Percentiles rank a stretch among this genome's conserved stretches.
Conservation (phyloP, 176 grass and related monocot species). For the Musa schizocarpa region DNA sequence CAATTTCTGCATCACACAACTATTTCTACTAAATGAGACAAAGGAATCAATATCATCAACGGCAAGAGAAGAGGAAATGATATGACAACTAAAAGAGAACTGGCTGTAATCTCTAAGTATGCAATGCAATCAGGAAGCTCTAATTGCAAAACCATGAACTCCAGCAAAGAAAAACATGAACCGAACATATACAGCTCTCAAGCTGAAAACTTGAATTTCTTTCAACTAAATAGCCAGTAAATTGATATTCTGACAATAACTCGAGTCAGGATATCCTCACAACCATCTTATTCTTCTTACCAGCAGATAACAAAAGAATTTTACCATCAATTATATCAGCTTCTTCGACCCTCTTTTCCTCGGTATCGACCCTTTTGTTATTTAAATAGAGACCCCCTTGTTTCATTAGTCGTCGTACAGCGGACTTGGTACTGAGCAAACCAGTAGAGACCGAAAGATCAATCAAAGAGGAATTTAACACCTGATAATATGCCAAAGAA, state of each 20-base stretch:
- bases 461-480: conserved; percentile 74
- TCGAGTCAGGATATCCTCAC: conserved; percentile 59
- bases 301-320: conserved; percentile 72
- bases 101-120: too few species aligned
- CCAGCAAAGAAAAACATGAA: too few species aligned
- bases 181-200: background rate
- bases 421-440: conserved; percentile 64
- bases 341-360: conserved; percentile 55
- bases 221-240: background rate
- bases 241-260: background rate
- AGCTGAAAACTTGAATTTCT: background rate
- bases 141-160: too few species aligned
- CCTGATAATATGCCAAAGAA: conserved; percentile 55
- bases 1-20: too few species aligned
- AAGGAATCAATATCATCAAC: too few species aligned
- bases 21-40: too few species aligned
- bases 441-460: conserved; percentile 76
- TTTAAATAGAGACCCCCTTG: conserved; percentile 89
- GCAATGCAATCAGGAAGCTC: too few species aligned
- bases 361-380: conserved; percentile 55
- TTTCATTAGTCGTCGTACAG: conserved; percentile 59
- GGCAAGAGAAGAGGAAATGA: too few species aligned
- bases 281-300: conserved; percentile 98
- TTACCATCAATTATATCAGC: conserved; percentile 79
- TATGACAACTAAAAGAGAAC: too few species aligned